Evolutionary conservation across 139 green algal genomes (phyloP).

Genomic region (Mesostigma viride): DNA sequence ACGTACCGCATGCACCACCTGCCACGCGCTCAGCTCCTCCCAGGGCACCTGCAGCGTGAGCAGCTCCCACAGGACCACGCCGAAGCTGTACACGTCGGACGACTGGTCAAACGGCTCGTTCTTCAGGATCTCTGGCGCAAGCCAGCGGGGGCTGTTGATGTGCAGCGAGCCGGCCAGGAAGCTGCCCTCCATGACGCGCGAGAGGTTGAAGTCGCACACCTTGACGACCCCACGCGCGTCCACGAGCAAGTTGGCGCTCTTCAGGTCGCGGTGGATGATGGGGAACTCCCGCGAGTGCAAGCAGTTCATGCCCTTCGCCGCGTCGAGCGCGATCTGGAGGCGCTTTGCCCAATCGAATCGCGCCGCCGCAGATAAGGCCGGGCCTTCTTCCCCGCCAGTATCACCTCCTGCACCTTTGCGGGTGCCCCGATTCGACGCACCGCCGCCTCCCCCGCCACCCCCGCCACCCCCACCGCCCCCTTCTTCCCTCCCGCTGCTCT

Average conservation of each 20-base stretch:
- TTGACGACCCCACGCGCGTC: conserved; percentile 75
- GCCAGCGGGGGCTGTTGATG: conserved; percentile 72
- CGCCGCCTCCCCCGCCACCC: background rate
- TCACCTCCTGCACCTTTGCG: conserved; percentile 12
- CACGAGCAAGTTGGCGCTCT: conserved; percentile 48
- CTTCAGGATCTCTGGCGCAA: conserved; percentile 43
- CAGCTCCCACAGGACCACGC: conserved; percentile 85
- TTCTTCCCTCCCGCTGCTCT: no score
- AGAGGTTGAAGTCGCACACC: conserved; percentile 49
- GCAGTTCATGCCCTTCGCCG: conserved; percentile 36
- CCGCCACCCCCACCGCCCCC: conserved; percentile 9
- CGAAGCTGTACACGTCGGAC: conserved; percentile 69
- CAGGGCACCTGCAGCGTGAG: conserved; percentile 69
- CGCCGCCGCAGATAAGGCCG: background rate
- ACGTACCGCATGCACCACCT: conserved; percentile 41
- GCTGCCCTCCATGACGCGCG: conserved; percentile 8
- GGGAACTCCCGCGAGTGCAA: conserved; percentile 57
- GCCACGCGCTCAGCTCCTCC: conserved; percentile 53
- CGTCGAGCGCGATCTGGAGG: conserved; percentile 21
- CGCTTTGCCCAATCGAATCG: conserved; percentile 19
- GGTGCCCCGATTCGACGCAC: conserved; percentile 37
- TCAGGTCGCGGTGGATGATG: conserved; percentile 74
- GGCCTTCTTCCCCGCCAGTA: background rate
- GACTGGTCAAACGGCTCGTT: conserved; percentile 56
- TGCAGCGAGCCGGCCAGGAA: conserved; percentile 10